Base-by-base conservation (phyloP, 805 yeast genomes). In the Candida arabinofermentans region DNA sequence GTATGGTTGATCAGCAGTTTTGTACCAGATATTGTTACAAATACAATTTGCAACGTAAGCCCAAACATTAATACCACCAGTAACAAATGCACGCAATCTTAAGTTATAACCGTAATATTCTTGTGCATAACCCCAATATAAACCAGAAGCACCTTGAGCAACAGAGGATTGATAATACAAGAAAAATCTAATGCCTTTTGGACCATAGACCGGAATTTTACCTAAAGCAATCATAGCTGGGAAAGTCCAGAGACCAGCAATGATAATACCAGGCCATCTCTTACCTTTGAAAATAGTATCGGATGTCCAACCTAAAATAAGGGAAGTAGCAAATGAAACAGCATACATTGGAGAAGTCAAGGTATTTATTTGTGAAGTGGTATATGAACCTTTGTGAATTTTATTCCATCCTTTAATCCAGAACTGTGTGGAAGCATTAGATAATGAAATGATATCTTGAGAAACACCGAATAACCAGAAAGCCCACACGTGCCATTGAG, bases 321-420 rank as follows among this genome's bases (percentile, higher is more conserved):
- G 24, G 5, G 54, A 36, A 23, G 36, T 39, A 14, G 37, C 39
- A 26, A 42, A 50, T 13, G 46, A 40, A 23, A 46, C 44, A 9
- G 53, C 54, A 31, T 46, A 50, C 46, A 50, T 46, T 34, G 53
- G 51, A 2, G 54, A 43, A 3, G 48, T 42, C 16, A 46, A 36
- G 14, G 48, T 48, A 32, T 50, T 46, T 37, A 40, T 40, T 37
- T 50, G 53, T 2, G 49, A 33, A 23, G 41, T 43, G 13, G 54
- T 44, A 38, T 50, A 48, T 2, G 51, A 46, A 8, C 42, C 45
- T 4, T 27, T 34, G 21, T 48, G 30, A 21, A 48, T 44, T 18
- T 42, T 50, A 33, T 50, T 50, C 54, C 54, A 50, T 19, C 53
- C 54, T 30, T 50, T 50, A 24, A 50, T 39, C 50, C 50, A 50